A percentile compares a stretch with the other conserved stretches of the same genome.
Evolutionary conservation across 305 asterid genomes (phyloP).

Genomic region (Fraxinus albicans): DNA sequence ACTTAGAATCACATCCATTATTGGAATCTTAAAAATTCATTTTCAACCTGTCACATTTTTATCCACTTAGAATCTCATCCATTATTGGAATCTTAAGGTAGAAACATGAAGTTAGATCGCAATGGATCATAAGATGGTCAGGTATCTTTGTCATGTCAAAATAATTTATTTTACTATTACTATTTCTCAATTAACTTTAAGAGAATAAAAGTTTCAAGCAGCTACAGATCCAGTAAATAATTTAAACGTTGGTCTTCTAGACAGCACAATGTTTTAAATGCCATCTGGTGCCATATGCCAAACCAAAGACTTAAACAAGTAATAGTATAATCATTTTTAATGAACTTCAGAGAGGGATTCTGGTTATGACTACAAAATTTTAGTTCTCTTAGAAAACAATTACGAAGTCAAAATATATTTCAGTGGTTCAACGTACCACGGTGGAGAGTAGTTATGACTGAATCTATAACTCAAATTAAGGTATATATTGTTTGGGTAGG

Average conservation of each 20-base stretch:
- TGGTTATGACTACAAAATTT: background rate
- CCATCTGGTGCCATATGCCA: background rate
- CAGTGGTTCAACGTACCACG: background rate
- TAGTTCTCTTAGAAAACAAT: background rate
- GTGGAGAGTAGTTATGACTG: background rate
- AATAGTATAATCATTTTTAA: background rate
- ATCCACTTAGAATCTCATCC: slow-evolving; percentile 31
- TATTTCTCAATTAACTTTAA: background rate
- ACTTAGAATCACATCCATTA: slow-evolving; percentile 32
- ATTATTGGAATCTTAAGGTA: slow-evolving; percentile 13
- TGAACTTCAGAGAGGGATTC: background rate
- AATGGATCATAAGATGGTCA: background rate
- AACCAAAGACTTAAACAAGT: background rate
- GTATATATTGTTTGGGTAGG: background rate
- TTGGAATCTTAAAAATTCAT: slow-evolving; percentile 50
- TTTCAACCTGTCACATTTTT: slow-evolving; percentile 69
- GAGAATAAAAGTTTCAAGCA: slow-evolving; percentile 6
- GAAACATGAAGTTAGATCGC: slow-evolving; percentile 14
- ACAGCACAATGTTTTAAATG: background rate
- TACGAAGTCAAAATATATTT: background rate
- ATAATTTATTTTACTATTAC: background rate
- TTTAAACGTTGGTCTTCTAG: background rate
- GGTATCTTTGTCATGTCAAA: background rate
- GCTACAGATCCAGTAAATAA: background rate
- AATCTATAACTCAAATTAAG: background rate